phyloP scores from a whole-genome alignment of 2,329 filamentous ascomycete genomes.

The Phialophora chinensis region DNA sequence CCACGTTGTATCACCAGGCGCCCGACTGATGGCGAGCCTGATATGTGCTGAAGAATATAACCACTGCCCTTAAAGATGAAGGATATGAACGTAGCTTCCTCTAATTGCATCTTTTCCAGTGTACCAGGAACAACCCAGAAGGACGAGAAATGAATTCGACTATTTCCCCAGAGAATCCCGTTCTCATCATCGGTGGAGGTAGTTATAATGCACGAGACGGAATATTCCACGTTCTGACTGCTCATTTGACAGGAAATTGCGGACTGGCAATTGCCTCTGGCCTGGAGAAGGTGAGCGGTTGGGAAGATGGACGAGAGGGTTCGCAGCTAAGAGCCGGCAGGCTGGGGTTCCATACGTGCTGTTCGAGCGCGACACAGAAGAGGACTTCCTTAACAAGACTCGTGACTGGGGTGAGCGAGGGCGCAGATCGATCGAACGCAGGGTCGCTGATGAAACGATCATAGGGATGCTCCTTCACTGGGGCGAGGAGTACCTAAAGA shows the following conservation, averaged over 20 bases:
- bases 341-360: conserved; percentile 9
- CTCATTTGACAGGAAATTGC: conserved; percentile 6
- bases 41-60: too few species aligned
- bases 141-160: background rate
- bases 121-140: too few species aligned
- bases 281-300: conserved; percentile 13
- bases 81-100: too few species aligned
- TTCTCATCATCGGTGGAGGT: conserved; percentile 11
- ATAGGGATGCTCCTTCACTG: conserved; percentile 17
- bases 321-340: conserved; percentile 1
- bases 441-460: background rate
- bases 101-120: too few species aligned
- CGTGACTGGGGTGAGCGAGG: conserved; percentile 16
- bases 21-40: too few species aligned
- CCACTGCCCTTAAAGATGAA: too few species aligned
- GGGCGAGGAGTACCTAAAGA: conserved; percentile 16
- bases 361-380: conserved; percentile 13
- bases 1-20: too few species aligned
- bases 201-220: background rate
- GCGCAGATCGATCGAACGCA: background rate
- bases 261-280: conserved; percentile 13
- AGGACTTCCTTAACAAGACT: conserved; percentile 6
- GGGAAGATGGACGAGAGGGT: background rate
- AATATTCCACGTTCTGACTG: background rate
- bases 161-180: conserved; percentile 1